phyloP scores from a whole-genome alignment of 371 early-diverging fungal species.

The Nosema muscidifuracis region DNA sequence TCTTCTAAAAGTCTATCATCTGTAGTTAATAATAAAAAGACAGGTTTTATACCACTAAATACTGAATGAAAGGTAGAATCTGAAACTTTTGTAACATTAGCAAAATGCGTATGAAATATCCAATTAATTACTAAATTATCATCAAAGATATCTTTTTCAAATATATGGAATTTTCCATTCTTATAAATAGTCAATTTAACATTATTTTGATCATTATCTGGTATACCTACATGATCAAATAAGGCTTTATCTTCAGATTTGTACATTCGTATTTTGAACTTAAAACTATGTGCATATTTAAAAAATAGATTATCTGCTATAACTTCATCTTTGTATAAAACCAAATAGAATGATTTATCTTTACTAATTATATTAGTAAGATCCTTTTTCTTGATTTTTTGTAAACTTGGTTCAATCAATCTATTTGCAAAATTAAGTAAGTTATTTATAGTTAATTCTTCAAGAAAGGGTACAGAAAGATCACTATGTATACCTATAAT shows the following conservation, averaged over 20 bases:
- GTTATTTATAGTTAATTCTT: too few species aligned
- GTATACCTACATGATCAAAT: constrained; percentile 49
- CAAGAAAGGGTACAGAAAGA: too few species aligned
- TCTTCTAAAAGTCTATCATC: constrained; percentile 44
- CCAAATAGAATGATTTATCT: too few species aligned
- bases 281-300: constrained; percentile 61
- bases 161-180: constrained; percentile 58
- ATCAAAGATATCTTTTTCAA: constrained; percentile 43
- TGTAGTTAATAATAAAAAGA: constrained; percentile 53
- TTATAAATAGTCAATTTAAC: constrained; percentile 63
- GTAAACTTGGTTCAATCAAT: too few species aligned
- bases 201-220: constrained; percentile 39
- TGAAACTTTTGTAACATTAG: constrained; percentile 57
- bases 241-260: constrained; percentile 57
- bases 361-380: too few species aligned
- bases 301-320: constrained; percentile 60
- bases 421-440: too few species aligned
- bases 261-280: constrained; percentile 60
- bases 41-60: constrained; percentile 64
- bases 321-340: too few species aligned
- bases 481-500: too few species aligned
- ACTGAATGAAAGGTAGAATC: constrained; percentile 63
- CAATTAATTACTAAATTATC: constrained; percentile 57
- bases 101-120: constrained; percentile 64
- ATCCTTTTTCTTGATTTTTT: too few species aligned